A percentile compares a stretch with the other conserved stretches of the same genome.
Conservation (phyloP, 1,284 basidiomycete species). For the Rhodotorula sp. region DNA sequence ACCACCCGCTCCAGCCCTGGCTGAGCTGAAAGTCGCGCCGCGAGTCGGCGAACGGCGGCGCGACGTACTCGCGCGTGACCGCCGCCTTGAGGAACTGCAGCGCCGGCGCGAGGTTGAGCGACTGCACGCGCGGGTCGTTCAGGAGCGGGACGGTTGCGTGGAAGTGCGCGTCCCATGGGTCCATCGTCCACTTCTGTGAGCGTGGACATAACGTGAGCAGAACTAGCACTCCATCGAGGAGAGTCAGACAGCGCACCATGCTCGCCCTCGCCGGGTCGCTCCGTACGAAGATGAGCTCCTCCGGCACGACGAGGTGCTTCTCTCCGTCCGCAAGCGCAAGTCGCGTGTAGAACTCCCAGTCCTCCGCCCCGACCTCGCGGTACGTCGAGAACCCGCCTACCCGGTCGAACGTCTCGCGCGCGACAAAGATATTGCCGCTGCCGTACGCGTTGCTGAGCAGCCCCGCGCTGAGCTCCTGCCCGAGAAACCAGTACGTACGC, state of each 20-base stretch:
- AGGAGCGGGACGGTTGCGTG: constrained; percentile 34
- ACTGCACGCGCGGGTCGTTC: constrained; percentile 35
- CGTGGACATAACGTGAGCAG: background rate
- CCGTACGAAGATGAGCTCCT: constrained; percentile 36
- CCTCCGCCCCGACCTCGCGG: constrained; percentile 40
- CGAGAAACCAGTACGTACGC: constrained; percentile 43
- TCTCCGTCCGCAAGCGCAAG: constrained; percentile 18
- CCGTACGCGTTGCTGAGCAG: constrained; percentile 38
- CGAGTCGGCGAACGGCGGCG: constrained; percentile 33
- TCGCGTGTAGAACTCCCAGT: constrained; percentile 40
- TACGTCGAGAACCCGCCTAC: constrained; percentile 40
- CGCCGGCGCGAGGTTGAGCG: constrained; percentile 33
- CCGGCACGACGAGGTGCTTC: constrained; percentile 27
- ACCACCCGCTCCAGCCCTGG: constrained; percentile 41
- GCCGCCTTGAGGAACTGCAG: constrained; percentile 34
- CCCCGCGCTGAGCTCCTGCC: constrained; percentile 26
- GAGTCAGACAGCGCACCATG: constrained; percentile 29
- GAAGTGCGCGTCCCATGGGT: constrained; percentile 39
- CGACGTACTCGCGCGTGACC: constrained; percentile 9
- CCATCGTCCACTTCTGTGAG: constrained; percentile 43
- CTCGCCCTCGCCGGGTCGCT: constrained; percentile 30
- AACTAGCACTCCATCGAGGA: too few relatives aligned
- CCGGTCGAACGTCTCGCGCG: constrained; percentile 22
- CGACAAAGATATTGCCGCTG: constrained; percentile 42
- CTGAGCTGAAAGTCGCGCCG: constrained; percentile 31